phyloP scores from a whole-genome alignment of 2,329 filamentous ascomycete species.

The Penicillium decumbens region DNA sequence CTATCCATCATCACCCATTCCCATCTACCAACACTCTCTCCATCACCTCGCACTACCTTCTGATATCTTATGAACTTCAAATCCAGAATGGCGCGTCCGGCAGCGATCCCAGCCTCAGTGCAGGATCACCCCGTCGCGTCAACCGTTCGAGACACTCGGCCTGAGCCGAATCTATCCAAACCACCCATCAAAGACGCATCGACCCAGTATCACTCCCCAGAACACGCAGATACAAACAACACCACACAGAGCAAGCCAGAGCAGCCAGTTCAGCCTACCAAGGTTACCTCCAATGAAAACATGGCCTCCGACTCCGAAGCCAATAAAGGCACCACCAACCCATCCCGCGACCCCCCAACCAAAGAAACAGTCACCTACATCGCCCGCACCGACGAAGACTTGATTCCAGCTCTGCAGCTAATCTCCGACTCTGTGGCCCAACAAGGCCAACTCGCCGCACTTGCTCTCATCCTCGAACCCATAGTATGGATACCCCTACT shows the following conservation, averaged over 20 bases:
- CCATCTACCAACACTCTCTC: background rate
- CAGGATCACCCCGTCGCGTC: background rate
- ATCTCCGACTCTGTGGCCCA: slow-evolving; percentile 78
- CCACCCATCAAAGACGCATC: background rate
- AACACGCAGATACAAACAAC: background rate
- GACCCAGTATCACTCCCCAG: background rate
- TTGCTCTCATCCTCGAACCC: slow-evolving; percentile 60
- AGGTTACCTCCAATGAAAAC: background rate
- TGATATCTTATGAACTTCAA: background rate
- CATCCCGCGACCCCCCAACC: background rate
- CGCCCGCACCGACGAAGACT: slow-evolving; percentile 49
- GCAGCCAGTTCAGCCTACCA: no score
- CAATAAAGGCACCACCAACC: background rate
- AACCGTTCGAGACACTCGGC: background rate
- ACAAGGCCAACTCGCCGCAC: slow-evolving; percentile 66
- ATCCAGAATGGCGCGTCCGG: background rate
- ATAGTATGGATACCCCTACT: slow-evolving; percentile 40
- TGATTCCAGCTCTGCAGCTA: slow-evolving; percentile 64
- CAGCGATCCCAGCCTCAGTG: background rate
- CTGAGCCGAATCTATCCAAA: background rate
- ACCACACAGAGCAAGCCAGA: no score
- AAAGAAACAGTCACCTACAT: background rate
- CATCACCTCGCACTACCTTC: background rate
- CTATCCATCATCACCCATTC: no score
- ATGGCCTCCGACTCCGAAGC: background rate